Percentiles rank a stretch among this genome's conserved stretches.
phyloP scores from a whole-genome alignment of 1,284 basidiomycete species.

The Athelia sp. region DNA sequence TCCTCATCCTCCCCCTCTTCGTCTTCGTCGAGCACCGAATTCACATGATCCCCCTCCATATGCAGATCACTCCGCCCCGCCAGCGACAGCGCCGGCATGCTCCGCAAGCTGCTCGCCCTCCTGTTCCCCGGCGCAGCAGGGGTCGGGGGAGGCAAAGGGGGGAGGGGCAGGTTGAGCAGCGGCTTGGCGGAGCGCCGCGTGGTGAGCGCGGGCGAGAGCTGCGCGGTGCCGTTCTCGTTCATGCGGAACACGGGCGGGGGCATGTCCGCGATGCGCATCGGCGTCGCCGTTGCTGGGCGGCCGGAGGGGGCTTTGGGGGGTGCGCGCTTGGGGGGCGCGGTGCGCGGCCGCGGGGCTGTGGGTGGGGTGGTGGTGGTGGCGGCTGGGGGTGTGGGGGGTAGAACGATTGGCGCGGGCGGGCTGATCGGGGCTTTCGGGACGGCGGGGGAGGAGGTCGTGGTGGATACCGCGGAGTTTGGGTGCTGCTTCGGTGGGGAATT shows the following conservation, averaged over 20 bases:
- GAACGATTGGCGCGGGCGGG: neutral
- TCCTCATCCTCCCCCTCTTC: slow-evolving; percentile 20
- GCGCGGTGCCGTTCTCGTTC: slow-evolving; percentile 22
- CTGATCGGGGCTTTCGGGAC: neutral
- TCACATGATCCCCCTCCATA: slow-evolving; percentile 26
- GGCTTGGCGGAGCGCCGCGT: slow-evolving; percentile 35
- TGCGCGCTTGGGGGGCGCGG: neutral
- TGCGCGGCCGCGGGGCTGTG: neutral
- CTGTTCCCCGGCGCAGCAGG: slow-evolving; percentile 15
- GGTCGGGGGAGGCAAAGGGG: slow-evolving; percentile 17
- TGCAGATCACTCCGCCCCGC: slow-evolving; percentile 27
- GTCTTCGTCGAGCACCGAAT: slow-evolving; percentile 23
- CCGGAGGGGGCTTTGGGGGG: neutral
- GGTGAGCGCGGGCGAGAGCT: slow-evolving; percentile 47
- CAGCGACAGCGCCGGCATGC: slow-evolving; percentile 46
- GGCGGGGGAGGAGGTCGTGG: neutral
- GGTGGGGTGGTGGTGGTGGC: neutral
- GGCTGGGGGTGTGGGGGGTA: neutral
- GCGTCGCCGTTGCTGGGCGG: neutral
- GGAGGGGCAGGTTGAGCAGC: slow-evolving; percentile 41
- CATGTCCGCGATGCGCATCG: neutral
- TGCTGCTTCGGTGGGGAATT: neutral
- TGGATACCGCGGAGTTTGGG: too few relatives aligned
- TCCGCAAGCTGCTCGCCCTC: slow-evolving; percentile 28
- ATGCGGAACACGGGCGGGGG: neutral